Evolutionary conservation across 139 green algal genomes (phyloP).

Genomic region (Ostreobium quekettii): DNA sequence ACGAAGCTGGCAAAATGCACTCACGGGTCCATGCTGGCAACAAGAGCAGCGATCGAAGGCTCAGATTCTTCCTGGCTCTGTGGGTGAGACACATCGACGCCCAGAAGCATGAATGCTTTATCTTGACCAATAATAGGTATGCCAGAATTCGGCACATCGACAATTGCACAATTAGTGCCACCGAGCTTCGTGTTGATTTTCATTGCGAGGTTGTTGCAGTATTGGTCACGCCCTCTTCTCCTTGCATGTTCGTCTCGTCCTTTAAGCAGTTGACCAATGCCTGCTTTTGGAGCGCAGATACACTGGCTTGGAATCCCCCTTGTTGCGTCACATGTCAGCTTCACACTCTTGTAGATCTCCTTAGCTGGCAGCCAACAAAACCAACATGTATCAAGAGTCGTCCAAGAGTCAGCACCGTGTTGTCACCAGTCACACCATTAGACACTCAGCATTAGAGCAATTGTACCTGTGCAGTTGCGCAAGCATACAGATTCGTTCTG

Average conservation of each 20-base stretch:
- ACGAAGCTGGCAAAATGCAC: no score
- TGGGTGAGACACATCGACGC: conserved; percentile 57
- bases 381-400: no score
- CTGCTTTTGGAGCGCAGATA: neutral
- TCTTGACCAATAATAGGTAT: conserved; percentile 9
- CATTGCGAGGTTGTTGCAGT: conserved; percentile 8
- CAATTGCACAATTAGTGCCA: conserved; percentile 5
- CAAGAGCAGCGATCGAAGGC: conserved; percentile 15
- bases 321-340: neutral
- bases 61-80: no score
- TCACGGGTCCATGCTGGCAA: conserved; percentile 14
- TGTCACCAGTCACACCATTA: no score
- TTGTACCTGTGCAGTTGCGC: no score
- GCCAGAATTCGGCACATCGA: neutral
- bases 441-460: no score
- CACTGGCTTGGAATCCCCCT: conserved; percentile 10
- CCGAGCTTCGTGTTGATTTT: conserved; percentile 19
- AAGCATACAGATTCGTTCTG: no score
- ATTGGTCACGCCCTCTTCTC: conserved; percentile 5
- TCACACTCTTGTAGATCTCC: conserved; percentile 1
- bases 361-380: no score
- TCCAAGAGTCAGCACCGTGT: no score
- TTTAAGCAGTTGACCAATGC: no score
- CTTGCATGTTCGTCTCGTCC: no score
- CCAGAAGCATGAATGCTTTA: conserved; percentile 61